A percentile compares a stretch with the other conserved stretches of the same genome.
These are phyloP conservation scores for Heliophila coronopifolia DNA, from an alignment of 441 rosid genomes.

Conservation along the genomic window DNA sequence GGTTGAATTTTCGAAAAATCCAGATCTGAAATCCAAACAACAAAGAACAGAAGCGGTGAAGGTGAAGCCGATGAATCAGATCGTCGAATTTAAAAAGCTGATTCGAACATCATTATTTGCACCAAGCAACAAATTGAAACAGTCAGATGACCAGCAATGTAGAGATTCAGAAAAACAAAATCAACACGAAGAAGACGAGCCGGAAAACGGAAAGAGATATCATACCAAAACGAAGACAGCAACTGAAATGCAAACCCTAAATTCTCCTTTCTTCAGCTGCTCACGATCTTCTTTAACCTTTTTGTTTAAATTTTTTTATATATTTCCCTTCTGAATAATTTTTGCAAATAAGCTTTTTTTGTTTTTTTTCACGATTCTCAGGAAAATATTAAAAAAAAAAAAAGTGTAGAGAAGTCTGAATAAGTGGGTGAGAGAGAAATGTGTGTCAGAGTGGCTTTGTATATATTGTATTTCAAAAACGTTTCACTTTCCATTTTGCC, in stretches of 20 bases:
- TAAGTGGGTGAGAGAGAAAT: conserved; percentile 27
- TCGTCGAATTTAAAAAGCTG: not conserved
- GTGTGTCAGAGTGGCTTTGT: conserved; percentile 12
- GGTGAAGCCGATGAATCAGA: not conserved
- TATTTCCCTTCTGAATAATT: not conserved
- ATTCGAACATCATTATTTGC: not conserved
- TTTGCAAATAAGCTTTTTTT: not conserved
- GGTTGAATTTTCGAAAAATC: not conserved
- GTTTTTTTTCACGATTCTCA: conserved; percentile 6
- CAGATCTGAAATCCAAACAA: conserved; percentile 28
- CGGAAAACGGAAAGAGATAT: not conserved
- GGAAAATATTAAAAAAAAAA: not conserved
- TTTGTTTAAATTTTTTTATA: not conserved
- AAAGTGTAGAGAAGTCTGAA: conserved; percentile 3
- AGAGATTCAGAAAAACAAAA: not conserved
- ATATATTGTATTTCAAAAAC: no score
- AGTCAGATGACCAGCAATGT: not conserved
- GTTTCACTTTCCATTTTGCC: not conserved
- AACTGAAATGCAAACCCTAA: conserved; percentile 22
- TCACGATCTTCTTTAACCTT: conserved; percentile 29
- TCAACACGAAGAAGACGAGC: not conserved
- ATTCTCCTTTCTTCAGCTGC: conserved; percentile 22
- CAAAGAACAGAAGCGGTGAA: not conserved
- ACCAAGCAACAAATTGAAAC: not conserved
- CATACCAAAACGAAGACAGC: conserved; percentile 1